Evolutionary conservation across 768 basidiomycete genomes (phyloP).

Genomic region (Hygrocybe coccinea): DNA sequence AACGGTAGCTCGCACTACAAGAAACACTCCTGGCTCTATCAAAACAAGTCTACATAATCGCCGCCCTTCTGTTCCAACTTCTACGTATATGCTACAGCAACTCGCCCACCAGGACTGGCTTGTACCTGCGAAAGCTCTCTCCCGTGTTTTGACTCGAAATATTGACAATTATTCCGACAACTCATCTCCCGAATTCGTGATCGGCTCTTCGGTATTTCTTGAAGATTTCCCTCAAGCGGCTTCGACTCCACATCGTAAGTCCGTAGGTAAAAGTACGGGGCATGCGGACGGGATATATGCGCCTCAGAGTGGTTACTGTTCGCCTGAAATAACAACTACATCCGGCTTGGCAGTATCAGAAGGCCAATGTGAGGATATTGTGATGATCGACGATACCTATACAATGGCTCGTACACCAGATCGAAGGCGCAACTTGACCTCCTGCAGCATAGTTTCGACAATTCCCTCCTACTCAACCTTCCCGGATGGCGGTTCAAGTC

Average conservation of each 20-base stretch:
- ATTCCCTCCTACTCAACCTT: neutral
- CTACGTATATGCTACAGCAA: slow-evolving; percentile 1
- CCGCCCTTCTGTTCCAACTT: slow-evolving; percentile 4
- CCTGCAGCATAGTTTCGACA: neutral
- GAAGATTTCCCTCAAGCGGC: neutral
- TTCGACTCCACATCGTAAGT: slow-evolving; percentile 4
- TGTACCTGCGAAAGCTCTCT: slow-evolving; percentile 6
- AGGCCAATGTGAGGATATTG: neutral
- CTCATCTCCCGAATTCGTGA: neutral
- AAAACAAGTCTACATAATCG: slow-evolving; percentile 1
- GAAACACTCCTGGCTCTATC: neutral
- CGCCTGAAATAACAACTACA: neutral
- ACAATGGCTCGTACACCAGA: neutral
- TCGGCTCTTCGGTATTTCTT: neutral
- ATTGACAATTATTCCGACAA: neutral
- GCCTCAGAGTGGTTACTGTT: neutral
- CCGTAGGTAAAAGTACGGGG: neutral
- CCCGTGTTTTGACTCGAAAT: neutral
- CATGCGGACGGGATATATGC: neutral
- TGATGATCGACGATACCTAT: slow-evolving; percentile 1
- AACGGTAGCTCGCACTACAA: neutral
- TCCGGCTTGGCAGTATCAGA: neutral
- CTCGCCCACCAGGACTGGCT: slow-evolving; percentile 6
- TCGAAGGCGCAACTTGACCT: neutral
- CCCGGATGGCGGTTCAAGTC: neutral